These are phyloP conservation scores for Aureobasidium namibiae DNA, from an alignment of 2,329 filamentous ascomycete species.

Conservation along the genomic window DNA sequence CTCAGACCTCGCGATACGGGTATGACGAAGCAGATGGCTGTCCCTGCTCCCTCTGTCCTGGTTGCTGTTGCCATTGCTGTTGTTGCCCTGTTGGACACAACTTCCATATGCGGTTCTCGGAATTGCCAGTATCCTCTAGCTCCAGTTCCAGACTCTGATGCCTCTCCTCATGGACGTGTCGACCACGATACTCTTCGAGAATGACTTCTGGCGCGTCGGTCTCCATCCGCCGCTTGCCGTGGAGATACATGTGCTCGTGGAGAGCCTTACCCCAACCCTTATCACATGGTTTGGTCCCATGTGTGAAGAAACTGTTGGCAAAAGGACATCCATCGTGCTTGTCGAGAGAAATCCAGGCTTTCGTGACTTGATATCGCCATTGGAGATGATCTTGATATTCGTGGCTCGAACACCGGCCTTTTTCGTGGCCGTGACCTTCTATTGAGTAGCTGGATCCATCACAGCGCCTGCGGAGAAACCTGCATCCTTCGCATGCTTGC, in stretches of 20 bases:
- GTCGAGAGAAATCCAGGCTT: neutral
- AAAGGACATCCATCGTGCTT: neutral
- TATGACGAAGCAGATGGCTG: too few species aligned
- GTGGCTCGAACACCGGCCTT: too few species aligned
- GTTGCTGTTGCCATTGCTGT: too few species aligned
- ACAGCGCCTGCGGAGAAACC: too few species aligned
- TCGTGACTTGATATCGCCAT: neutral
- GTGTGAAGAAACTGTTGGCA: neutral
- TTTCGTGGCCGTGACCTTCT: too few species aligned
- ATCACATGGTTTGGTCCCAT: neutral
- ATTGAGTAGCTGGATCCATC: too few species aligned
- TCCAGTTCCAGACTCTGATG: neutral
- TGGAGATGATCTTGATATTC: neutral
- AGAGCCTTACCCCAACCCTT: neutral
- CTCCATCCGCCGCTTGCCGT: neutral
- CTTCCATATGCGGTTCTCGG: neutral
- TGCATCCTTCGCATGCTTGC: too few species aligned
- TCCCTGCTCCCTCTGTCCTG: too few species aligned
- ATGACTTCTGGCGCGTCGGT: neutral
- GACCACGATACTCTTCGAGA: neutral
- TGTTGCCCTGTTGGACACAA: neutral
- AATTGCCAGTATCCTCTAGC: neutral
- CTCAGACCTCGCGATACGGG: too few species aligned
- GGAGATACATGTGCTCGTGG: neutral
- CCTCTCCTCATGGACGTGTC: neutral